Evolutionary conservation across 768 basidiomycete species (phyloP), one percentile per base, ranked within the genome.

Genomic region (Boletellus sp.): DNA sequence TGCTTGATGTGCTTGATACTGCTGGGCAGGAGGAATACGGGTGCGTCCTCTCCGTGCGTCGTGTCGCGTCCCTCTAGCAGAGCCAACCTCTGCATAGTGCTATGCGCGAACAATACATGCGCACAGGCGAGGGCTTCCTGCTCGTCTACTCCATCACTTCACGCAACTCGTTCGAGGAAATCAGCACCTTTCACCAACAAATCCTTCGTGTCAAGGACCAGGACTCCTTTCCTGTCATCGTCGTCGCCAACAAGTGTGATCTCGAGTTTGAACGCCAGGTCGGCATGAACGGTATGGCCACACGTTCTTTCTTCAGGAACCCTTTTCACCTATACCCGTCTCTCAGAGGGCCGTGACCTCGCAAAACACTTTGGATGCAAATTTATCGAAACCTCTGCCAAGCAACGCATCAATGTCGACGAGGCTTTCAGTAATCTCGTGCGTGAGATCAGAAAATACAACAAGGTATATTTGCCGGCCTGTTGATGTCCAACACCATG

Each of bases 71-170:
- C 38, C 40, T 22, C 12, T 41, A 26, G 11, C 37, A 44, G n/a
- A n/a, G 23, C 32, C 57, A 48, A 38, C 26, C 33, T 33, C 20
- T 33, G 19, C 52, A 44, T 65, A 94, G 92, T 50, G 95, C 95
- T 20, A 97, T 98, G 95, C 86, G 95, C 41, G 95, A 98, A 65
- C 95, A 97, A 64, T 98, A 98, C 74, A 98, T 97, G 94, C 84
- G 94, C 45, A 93, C 94, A 23, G 95, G 95, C 53, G 94, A 98
- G 70, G 95, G 94, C 11, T 98, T 98, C 78, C 80, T 98, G 37
- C 84, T 98, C 55, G 94, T 97, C 50, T 98, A 98, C 71, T 93
- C 92, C 45, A 97, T 96, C 72, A 96, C 95, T n/a, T 94, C 93
- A 26, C 85, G 94, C 57, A 88, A 91, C 69, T 95, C 94, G 40